Evolutionary conservation across 768 basidiomycete genomes (phyloP), one percentile per base, ranked within the genome.

Genomic region (Fomitopsis pulvina): DNA sequence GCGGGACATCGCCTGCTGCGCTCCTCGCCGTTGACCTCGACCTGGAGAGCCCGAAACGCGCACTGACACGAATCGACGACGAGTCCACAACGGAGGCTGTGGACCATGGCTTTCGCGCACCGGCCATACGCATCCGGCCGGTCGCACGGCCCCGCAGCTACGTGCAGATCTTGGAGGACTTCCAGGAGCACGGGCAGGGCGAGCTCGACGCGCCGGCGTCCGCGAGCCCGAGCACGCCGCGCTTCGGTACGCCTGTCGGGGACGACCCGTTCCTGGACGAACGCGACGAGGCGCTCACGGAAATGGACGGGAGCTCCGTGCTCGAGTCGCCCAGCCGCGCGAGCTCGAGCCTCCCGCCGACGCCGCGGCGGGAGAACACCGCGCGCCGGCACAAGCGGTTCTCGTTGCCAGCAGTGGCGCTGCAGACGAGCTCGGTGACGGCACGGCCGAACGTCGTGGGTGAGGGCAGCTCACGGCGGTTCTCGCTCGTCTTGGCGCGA

Each of bases 361-460:
- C 53, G 22, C 43, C 53, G 30, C 25, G 65, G 51, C 72, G 62
- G 57, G 85, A 86, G 60, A 76, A 85, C 53, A 85, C 84, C 0
- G 76, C 74, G 39, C 68, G 83, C 56, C 64, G 79, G 58, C 71
- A 71, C 58, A 85, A 87, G 60, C 76, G 85, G 32, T 88, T 88
- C 58, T 89, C 88, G 43, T 52, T 85, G 44, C 85, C 87, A 41
- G 85, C 85, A n/a, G 71, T 91, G 30, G 86, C 83, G 30, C 55
- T 90, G 63, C 86, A 89, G 55, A 80, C 81, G 26, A 80, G 80
- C 26, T 79, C 77, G 16, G 86, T 90, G 12, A 84, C 81, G 25
- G 78, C 83, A 20, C 74, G 79, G 18, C 76, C 78, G 32, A 66
- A 52, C 43, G 51, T 58, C 21, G 59, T 56, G 22, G 66, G 65